Evolutionary conservation across 371 early-diverging fungal species (phyloP), one percentile per base, ranked within the genome.

Genomic region (Basidiobolus heterosporus): DNA sequence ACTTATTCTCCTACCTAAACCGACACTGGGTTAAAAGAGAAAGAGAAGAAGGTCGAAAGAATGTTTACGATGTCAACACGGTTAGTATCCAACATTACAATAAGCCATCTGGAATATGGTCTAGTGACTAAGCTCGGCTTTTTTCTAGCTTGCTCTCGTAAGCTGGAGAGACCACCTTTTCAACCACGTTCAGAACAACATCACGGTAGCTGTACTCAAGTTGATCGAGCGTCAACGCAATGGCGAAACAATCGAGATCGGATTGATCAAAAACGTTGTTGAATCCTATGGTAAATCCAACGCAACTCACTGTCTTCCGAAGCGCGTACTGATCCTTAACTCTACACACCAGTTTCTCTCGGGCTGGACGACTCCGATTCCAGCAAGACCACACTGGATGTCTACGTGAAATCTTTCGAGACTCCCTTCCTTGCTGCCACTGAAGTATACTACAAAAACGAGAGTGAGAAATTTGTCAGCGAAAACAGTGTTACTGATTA

Each of bases 1-100:
- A 91, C 56, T 71, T 92, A 44, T 93, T 95, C 56, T 69, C 73
- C 39, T 97, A 97, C 58, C 67, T 97, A 40, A 97, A 97, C 62
- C 30, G n/a, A n/a, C n/a, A n/a, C n/a, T n/a, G n/a, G n/a, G n/a
- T n/a, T n/a, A 80, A 86, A 61, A 74, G 95, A 51, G 88, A 91
- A 64, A 80, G 86, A 39, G 91, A 92, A 42, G 96, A 95, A 50
- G 90, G 91, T 38, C 74, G 76, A 60, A 81, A 78, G 60, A 74
- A 70, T 36, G 81, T 92, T n/a, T 84, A 85, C 58, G 93, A 93
- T 55, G 82, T 97, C 16, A 87, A 89, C 62, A 93, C 88, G 45
- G 83, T 92, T 69, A 58, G 78, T 65, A 16, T n/a, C 36, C 20
- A 17, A 24, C 15, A 20, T 8, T 38, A 47, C 37, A 21, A 46